Percentiles rank a stretch among this genome's conserved stretches.
phyloP scores from a whole-genome alignment of 176 grass and related monocot genomes.

The Melocanna baccifera region DNA sequence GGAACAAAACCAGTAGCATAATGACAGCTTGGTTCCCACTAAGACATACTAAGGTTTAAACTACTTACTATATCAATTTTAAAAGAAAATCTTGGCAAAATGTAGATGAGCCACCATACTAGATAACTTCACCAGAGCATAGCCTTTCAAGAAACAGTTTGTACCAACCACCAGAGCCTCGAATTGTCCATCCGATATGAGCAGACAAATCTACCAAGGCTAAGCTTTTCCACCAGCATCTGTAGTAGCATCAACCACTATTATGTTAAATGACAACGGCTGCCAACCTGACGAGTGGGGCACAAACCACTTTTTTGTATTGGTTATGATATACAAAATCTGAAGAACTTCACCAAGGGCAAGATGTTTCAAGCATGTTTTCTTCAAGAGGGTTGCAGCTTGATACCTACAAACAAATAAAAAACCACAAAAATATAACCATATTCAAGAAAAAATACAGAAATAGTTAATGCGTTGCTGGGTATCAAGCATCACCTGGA shows the following conservation, averaged over 20 bases:
- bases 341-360: slow-evolving; percentile 80
- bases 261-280: slow-evolving; percentile 64
- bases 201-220: slow-evolving; percentile 1
- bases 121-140: slow-evolving; percentile 18
- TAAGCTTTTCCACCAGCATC: slow-evolving; percentile 37
- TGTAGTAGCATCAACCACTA: slow-evolving; percentile 37
- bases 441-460: slow-evolving; percentile 17
- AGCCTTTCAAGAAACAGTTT: background rate
- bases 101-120: slow-evolving; percentile 4
- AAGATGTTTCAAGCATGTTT: slow-evolving; percentile 64
- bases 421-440: background rate
- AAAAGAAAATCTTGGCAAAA: background rate
- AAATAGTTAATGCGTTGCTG: slow-evolving; percentile 4
- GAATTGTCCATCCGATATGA: background rate
- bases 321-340: slow-evolving; percentile 62
- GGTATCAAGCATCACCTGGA: slow-evolving; percentile 51
- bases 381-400: slow-evolving; percentile 73
- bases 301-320: slow-evolving; percentile 77
- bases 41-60: slow-evolving; percentile 15
- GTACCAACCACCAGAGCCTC: slow-evolving; percentile 25
- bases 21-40: slow-evolving; percentile 3
- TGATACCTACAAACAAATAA: slow-evolving; percentile 63
- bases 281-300: slow-evolving; percentile 79
- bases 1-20: background rate
- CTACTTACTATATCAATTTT: background rate